A percentile compares a stretch with the other conserved stretches of the same genome.
These are phyloP conservation scores for Aspergillus ibericus DNA, from an alignment of 2,329 filamentous ascomycete species.

Conservation along the genomic window DNA sequence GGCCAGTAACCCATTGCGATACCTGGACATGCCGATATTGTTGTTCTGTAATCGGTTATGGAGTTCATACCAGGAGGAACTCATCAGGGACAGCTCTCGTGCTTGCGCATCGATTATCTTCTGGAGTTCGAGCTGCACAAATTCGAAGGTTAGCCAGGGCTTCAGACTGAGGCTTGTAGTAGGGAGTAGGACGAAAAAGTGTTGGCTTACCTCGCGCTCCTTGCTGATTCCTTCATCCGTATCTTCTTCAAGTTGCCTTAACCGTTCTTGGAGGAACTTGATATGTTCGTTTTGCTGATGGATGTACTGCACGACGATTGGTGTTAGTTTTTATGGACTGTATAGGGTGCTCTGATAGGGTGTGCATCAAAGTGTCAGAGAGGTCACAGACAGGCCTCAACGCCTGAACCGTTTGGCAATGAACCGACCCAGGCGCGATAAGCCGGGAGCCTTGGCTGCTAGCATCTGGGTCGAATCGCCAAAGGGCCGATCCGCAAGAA, in stretches of 20 bases:
- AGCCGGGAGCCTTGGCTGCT: background rate
- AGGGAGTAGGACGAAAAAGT: background rate
- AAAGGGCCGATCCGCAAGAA: background rate
- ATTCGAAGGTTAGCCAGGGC: constrained; percentile 14
- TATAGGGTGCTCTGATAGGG: background rate
- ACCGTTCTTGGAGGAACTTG: constrained; percentile 43
- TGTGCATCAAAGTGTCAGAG: background rate
- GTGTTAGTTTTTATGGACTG: background rate
- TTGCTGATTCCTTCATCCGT: constrained; percentile 38
- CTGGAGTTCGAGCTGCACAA: constrained; percentile 42
- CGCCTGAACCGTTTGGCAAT: background rate
- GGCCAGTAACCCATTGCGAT: constrained; percentile 38
- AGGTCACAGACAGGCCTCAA: background rate
- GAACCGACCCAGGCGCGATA: background rate
- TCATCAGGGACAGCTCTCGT: constrained; percentile 47
- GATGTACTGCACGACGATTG: constrained; percentile 36
- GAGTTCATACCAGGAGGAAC: constrained; percentile 50
- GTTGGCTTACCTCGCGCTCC: constrained; percentile 40
- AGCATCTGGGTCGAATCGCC: background rate
- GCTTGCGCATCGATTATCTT: constrained; percentile 42
- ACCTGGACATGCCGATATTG: constrained; percentile 43
- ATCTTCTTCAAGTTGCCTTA: constrained; percentile 42
- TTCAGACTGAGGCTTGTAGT: background rate
- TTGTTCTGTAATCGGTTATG: constrained; percentile 47
- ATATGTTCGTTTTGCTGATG: constrained; percentile 45